These are phyloP conservation scores for Suhomyces sp. DNA, from an alignment of 805 yeast genomes.

Conservation along the genomic window DNA sequence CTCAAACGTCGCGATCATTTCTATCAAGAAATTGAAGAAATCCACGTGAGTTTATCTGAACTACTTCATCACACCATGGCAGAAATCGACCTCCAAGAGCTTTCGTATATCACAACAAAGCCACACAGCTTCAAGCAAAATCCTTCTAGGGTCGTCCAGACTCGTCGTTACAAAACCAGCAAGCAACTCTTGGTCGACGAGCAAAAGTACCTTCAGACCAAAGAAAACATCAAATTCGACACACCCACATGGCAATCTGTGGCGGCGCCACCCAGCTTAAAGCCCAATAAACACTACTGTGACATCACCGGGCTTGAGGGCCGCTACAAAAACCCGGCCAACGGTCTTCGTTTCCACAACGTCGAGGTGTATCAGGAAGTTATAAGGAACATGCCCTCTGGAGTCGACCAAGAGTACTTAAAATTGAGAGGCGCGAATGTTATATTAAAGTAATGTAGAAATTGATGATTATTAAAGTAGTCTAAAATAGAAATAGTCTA, in stretches of 20 bases:
- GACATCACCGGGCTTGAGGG: conserved; percentile 90
- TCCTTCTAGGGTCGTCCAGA: conserved; percentile 47
- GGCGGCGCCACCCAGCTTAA: conserved; percentile 83
- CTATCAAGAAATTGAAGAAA: not conserved
- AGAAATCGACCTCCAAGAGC: conserved; percentile 20
- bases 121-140: conserved; percentile 57
- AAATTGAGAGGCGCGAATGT: conserved; percentile 87
- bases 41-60: not conserved
- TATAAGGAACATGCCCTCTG: conserved; percentile 77
- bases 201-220: conserved; percentile 54
- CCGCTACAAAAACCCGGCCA: conserved; percentile 69
- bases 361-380: conserved; percentile 74
- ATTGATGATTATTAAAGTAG: not conserved
- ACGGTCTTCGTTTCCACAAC: conserved; percentile 74
- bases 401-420: conserved; percentile 89
- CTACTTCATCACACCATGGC: not conserved
- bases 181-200: conserved; percentile 79
- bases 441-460: conserved; percentile 49
- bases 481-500: too few relatives aligned
- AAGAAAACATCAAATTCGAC: conserved; percentile 39
- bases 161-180: conserved; percentile 67
- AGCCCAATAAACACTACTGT: conserved; percentile 81
- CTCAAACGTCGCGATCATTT: not conserved
- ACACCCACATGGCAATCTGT: conserved; percentile 68
- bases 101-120: conserved; percentile 39